A percentile compares a stretch with the other conserved stretches of the same genome.
Conservation (phyloP, 176 grass and related monocot species). For the Ampelocalamus luodianensis region DNA sequence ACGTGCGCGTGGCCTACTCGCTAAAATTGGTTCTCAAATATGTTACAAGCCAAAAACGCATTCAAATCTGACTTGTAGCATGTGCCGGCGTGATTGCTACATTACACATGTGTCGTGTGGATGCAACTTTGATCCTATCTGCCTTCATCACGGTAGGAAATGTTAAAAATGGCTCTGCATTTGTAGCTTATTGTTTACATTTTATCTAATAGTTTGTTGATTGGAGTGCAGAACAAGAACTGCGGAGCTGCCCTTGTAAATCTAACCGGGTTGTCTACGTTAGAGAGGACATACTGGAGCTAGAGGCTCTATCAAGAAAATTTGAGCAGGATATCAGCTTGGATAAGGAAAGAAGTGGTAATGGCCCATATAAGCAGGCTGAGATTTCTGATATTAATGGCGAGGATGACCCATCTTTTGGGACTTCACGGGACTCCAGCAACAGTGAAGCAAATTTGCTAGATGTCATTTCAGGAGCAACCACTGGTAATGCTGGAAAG, state of each 20-base stretch:
- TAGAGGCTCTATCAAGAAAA: slow-evolving; percentile 72
- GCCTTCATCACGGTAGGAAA: slow-evolving; percentile 86
- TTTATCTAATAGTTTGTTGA: slow-evolving; percentile 26
- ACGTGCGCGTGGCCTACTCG: slow-evolving; percentile 51
- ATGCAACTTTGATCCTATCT: slow-evolving; percentile 79
- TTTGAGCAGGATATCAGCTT: slow-evolving; percentile 60
- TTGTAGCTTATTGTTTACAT: neutral
- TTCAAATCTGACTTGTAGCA: slow-evolving; percentile 62
- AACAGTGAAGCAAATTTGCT: slow-evolving; percentile 27
- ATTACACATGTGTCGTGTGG: slow-evolving; percentile 71
- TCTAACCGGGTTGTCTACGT: slow-evolving; percentile 59
- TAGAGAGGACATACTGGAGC: slow-evolving; percentile 69
- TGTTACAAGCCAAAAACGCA: slow-evolving; percentile 50
- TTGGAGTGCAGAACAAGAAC: slow-evolving; percentile 69
- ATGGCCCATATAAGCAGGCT: slow-evolving; percentile 41
- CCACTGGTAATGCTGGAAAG: slow-evolving; percentile 37
- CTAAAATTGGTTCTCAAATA: slow-evolving; percentile 68
- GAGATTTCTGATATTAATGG: slow-evolving; percentile 21
- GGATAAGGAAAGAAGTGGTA: slow-evolving; percentile 44
- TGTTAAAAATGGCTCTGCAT: slow-evolving; percentile 21
- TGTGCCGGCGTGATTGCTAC: slow-evolving; percentile 89
- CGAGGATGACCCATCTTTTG: slow-evolving; percentile 37
- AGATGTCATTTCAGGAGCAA: slow-evolving; percentile 36
- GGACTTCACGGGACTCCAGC: slow-evolving; percentile 13
- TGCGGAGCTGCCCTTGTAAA: slow-evolving; percentile 73